A percentile compares a stretch with the other conserved stretches of the same genome.
phyloP scores from a whole-genome alignment of 2,329 filamentous ascomycete species.

The Arthroderma uncinatum region DNA sequence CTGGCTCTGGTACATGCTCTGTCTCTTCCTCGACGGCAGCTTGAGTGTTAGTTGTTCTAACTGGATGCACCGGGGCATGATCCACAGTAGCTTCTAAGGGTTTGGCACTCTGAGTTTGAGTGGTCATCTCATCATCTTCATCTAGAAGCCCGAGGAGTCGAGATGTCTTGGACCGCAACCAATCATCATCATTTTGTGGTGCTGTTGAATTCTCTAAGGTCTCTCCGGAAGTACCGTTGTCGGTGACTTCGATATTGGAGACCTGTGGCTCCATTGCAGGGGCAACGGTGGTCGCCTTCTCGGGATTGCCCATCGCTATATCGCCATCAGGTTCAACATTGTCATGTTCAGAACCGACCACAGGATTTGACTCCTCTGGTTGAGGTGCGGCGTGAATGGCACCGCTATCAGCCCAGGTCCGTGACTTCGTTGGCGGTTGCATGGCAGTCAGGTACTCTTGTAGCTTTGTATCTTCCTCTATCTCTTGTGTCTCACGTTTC shows the following conservation, averaged over 20 bases:
- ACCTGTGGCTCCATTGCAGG: constrained; percentile 2
- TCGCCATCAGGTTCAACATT: neutral
- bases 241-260: neutral
- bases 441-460: constrained; percentile 79
- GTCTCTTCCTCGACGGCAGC: constrained; percentile 20
- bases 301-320: neutral
- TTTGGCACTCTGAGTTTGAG: constrained; percentile 11
- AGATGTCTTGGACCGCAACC: constrained; percentile 81
- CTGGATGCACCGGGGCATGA: neutral
- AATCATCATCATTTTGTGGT: constrained; percentile 64
- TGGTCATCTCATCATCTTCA: constrained; percentile 38
- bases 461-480: constrained; percentile 61
- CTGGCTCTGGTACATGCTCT: constrained; percentile 22
- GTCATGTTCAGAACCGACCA: neutral
- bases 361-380: constrained; percentile 13
- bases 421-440: constrained; percentile 54
- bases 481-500: constrained; percentile 45
- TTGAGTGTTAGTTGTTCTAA: neutral
- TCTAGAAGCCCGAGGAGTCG: constrained; percentile 74
- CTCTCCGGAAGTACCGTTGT: constrained; percentile 10
- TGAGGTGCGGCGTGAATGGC: constrained; percentile 22
- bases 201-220: constrained; percentile 18
- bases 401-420: constrained; percentile 51
- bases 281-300: neutral
- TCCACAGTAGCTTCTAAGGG: constrained; percentile 1